These are phyloP conservation scores for Fragaria iinumae DNA, from an alignment of 306 rosid species.

Conservation along the genomic window DNA sequence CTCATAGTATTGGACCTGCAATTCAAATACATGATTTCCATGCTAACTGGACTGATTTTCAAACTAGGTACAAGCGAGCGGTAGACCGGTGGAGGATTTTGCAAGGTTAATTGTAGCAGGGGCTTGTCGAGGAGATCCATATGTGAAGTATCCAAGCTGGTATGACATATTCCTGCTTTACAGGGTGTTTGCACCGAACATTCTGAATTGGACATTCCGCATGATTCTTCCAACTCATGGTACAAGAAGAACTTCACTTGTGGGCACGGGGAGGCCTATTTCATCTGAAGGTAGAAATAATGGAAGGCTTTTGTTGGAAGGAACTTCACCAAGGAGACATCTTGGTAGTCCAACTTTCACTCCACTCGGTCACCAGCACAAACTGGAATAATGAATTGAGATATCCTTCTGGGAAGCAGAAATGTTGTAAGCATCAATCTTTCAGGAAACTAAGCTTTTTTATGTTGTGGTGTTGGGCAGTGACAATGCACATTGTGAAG, in stretches of 20 bases:
- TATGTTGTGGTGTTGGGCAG: not conserved
- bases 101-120: constrained; percentile 72
- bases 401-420: not conserved
- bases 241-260: constrained; percentile 43
- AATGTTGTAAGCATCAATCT: not conserved
- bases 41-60: not conserved
- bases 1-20: not conserved
- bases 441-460: not conserved
- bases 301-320: constrained; percentile 28
- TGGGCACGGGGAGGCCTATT: constrained; percentile 59
- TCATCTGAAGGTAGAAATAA: constrained; percentile 23
- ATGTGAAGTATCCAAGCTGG: constrained; percentile 82
- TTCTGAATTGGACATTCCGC: constrained; percentile 69
- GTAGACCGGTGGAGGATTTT: constrained; percentile 64
- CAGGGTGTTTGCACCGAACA: constrained; percentile 66
- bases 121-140: constrained; percentile 71
- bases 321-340: constrained; percentile 37
- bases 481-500: not conserved
- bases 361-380: constrained; percentile 31
- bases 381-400: constrained; percentile 45
- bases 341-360: constrained; percentile 34
- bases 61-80: constrained; percentile 47
- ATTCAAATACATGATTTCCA: not conserved
- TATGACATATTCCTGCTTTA: constrained; percentile 63
- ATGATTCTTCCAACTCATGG: constrained; percentile 51